phyloP scores from a whole-genome alignment of 148 eudicot species.

The Cornus kousa region DNA sequence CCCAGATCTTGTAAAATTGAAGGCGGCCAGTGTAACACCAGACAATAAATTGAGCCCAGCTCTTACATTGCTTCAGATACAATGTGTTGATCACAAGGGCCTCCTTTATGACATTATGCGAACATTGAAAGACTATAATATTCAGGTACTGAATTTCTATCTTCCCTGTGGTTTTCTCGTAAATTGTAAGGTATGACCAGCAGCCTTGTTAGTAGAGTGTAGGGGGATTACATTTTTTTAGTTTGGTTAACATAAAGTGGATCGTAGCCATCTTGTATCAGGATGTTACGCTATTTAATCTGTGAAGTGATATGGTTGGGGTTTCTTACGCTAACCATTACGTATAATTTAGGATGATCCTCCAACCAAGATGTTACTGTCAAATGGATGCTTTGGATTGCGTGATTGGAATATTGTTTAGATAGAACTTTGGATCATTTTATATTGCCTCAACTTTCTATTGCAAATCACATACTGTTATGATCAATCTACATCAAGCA shows the following conservation, averaged over 20 bases:
- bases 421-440: background rate
- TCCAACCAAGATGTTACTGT: background rate
- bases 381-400: background rate
- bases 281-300: background rate
- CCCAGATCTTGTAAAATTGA: constrained; percentile 56
- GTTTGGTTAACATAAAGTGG: background rate
- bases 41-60: constrained; percentile 81
- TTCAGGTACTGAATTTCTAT: constrained; percentile 47
- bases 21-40: constrained; percentile 45
- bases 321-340: background rate
- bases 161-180: background rate
- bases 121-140: constrained; percentile 63
- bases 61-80: constrained; percentile 84
- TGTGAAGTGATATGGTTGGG: background rate
- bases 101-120: constrained; percentile 79
- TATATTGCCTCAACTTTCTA: background rate
- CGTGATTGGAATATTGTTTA: background rate
- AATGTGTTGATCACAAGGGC: constrained; percentile 76
- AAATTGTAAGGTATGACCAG: background rate
- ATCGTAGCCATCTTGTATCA: background rate
- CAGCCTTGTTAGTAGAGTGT: background rate
- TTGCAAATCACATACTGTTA: background rate
- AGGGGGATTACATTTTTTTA: background rate
- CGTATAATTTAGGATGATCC: no score
- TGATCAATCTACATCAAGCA: constrained; percentile 2